Evolutionary conservation across 2,329 filamentous ascomycete genomes (phyloP).

Genomic region (Trichothecium sympodiale): DNA sequence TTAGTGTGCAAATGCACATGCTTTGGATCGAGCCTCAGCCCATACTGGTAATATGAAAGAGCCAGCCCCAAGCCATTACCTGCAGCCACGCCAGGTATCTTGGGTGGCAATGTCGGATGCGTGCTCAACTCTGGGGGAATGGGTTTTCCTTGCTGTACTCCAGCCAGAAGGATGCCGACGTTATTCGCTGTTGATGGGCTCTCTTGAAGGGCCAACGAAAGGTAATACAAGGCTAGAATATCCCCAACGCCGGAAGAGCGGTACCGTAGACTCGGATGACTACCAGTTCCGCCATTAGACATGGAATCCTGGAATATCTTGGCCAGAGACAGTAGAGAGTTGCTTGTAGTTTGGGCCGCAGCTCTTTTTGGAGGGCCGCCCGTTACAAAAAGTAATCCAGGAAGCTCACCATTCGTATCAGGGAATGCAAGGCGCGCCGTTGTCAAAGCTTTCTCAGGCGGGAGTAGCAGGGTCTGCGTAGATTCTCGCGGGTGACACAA

Average conservation of each 20-base stretch:
- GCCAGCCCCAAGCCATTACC: slow-evolving; percentile 84
- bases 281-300: slow-evolving; percentile 54
- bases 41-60: slow-evolving; percentile 91
- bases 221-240: slow-evolving; percentile 87
- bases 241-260: slow-evolving; percentile 73
- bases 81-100: slow-evolving; percentile 67
- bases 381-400: slow-evolving; percentile 63
- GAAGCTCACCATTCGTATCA: slow-evolving; percentile 55
- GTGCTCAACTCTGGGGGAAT: slow-evolving; percentile 11
- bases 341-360: slow-evolving; percentile 87
- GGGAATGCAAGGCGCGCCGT: slow-evolving; percentile 79
- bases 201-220: slow-evolving; percentile 86
- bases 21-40: slow-evolving; percentile 70
- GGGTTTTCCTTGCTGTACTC: slow-evolving; percentile 60
- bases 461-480: slow-evolving; percentile 56
- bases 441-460: slow-evolving; percentile 71
- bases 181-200: slow-evolving; percentile 98
- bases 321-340: slow-evolving; percentile 83
- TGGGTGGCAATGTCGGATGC: slow-evolving; percentile 13
- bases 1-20: slow-evolving; percentile 98
- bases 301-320: slow-evolving; percentile 98
- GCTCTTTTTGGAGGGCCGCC: slow-evolving; percentile 64
- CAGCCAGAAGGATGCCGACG: slow-evolving; percentile 90
- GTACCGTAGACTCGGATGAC: slow-evolving; percentile 35
- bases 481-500: slow-evolving; percentile 5